Evolutionary conservation across 176 grass and related monocot species (phyloP).

Genomic region (Aegilops umbellulata): DNA sequence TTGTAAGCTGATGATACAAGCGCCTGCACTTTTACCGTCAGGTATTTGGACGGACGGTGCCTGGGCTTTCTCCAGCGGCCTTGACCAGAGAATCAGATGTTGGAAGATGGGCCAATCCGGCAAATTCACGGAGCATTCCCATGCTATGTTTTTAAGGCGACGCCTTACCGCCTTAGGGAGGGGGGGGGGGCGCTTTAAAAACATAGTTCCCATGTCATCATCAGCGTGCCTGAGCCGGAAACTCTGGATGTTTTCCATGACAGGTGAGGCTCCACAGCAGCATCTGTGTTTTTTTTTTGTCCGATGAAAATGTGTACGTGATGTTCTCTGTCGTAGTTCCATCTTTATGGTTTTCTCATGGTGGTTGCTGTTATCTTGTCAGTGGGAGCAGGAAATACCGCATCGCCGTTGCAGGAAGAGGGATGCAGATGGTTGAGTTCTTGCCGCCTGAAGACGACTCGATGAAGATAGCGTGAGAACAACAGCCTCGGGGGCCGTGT

Average conservation of each 20-base stretch:
- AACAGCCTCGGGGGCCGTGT: too few relatives aligned
- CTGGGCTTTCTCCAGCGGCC: slow-evolving; percentile 83
- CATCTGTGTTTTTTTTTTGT: not conserved
- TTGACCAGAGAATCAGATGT: slow-evolving; percentile 86
- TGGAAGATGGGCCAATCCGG: slow-evolving; percentile 47
- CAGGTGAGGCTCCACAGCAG: slow-evolving; percentile 27
- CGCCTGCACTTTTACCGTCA: slow-evolving; percentile 8
- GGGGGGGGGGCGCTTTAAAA: too few relatives aligned
- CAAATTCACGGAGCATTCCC: slow-evolving; percentile 42
- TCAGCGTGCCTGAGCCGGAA: slow-evolving; percentile 92
- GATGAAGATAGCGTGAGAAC: not conserved
- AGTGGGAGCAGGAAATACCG: slow-evolving; percentile 49
- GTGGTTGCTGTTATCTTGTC: slow-evolving; percentile 7
- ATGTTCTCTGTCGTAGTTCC: not conserved
- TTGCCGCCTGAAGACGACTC: not conserved
- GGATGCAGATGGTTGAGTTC: slow-evolving; percentile 88
- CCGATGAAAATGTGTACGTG: not conserved
- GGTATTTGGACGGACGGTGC: slow-evolving; percentile 81
- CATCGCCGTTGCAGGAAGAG: slow-evolving; percentile 79
- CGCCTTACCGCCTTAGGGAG: too few relatives aligned
- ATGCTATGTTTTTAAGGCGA: too few relatives aligned
- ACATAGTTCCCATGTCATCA: slow-evolving; percentile 41
- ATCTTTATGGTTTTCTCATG: not conserved
- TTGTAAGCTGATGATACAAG: not conserved
- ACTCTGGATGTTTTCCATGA: slow-evolving; percentile 56